Conservation (phyloP, 2,329 filamentous ascomycete genomes). For the Verruconis gallopava region DNA sequence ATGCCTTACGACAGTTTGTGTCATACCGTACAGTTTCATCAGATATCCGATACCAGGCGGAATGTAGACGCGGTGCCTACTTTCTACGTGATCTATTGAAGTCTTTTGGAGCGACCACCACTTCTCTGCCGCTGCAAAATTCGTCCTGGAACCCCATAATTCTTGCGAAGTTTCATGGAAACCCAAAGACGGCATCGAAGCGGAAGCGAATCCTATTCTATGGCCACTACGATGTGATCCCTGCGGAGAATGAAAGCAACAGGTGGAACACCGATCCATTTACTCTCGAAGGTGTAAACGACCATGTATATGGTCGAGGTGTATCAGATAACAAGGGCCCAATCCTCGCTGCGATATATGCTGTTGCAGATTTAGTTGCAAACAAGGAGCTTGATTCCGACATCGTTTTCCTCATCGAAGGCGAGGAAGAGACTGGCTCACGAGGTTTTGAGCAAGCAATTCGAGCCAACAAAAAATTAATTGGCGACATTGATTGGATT, state of each 20-base stretch:
- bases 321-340: conserved; percentile 97
- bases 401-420: conserved; percentile 87
- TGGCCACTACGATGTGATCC: conserved; percentile 94
- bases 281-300: conserved; percentile 74
- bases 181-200: conserved; percentile 47
- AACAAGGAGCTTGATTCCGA: conserved; percentile 77
- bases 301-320: conserved; percentile 90
- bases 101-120: conserved; percentile 76
- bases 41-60: conserved; percentile 70
- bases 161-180: conserved; percentile 74
- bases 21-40: conserved; percentile 88
- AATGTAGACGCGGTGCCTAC: conserved; percentile 84
- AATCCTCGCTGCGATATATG: conserved; percentile 85
- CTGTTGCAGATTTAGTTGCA: conserved; percentile 76
- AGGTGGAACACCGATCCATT: conserved; percentile 89
- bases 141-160: conserved; percentile 78
- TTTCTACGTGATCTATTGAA: conserved; percentile 86
- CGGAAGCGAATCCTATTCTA: conserved; percentile 91
- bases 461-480: conserved; percentile 63
- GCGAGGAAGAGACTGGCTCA: conserved; percentile 91
- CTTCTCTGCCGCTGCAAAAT: conserved; percentile 74
- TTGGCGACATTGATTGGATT: conserved; percentile 88
- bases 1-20: conserved; percentile 67
- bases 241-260: conserved; percentile 67
- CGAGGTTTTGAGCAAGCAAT: conserved; percentile 81